Base-by-base conservation (phyloP, 176 grass and related monocot species). In the Rhynchospora breviuscula region DNA sequence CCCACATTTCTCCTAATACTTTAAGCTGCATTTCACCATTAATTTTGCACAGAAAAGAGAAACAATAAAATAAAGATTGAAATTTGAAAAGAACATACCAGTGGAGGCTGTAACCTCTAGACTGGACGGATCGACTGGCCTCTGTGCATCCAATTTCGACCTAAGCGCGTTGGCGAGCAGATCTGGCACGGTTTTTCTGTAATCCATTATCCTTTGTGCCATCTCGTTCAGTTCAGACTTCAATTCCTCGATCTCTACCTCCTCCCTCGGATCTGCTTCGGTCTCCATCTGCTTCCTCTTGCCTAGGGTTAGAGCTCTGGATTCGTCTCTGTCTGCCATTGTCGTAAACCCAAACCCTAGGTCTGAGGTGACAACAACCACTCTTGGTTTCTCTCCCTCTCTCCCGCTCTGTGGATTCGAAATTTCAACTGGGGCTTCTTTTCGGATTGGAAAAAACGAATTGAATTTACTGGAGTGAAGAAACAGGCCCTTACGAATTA, bases 281-380 rank as follows among this genome's bases (percentile, higher is more conserved):
- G 18, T 47, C 67, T 71, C 67, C 67, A 71, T 47, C 15, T 19
- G 67, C 45, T 71, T 71, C 40, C 67, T 71, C 67, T 71, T 71
- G 40, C 67, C 67, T 21, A 71, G 67, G 67, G 67, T 71, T 70
- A 8, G 67, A 70, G 67, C 15, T 70, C 35, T n/a, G 67, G 67
- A 29, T 19, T 45, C 67, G 7, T 70, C 35, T 18, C 67, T 44
- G 35, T 19, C n/a, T 6, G 67, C 67, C 67, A 70, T 70, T 70
- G n/a, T 45, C 67, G 15, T 70, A 19, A n/a, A 15, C 18, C 9
- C n/a, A n/a, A n/a, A n/a, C n/a, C n/a, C 64, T 40, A 67, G 29
- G 63, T 12, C 40, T 67, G 33, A 17, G 13, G 13, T 15, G 31
- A 29, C 26, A 29, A 35, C 29, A 40, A 23, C 29, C 31, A 25